Evolutionary conservation across 106 monocot species (phyloP).

Genomic region (Dendrobium officinale): DNA sequence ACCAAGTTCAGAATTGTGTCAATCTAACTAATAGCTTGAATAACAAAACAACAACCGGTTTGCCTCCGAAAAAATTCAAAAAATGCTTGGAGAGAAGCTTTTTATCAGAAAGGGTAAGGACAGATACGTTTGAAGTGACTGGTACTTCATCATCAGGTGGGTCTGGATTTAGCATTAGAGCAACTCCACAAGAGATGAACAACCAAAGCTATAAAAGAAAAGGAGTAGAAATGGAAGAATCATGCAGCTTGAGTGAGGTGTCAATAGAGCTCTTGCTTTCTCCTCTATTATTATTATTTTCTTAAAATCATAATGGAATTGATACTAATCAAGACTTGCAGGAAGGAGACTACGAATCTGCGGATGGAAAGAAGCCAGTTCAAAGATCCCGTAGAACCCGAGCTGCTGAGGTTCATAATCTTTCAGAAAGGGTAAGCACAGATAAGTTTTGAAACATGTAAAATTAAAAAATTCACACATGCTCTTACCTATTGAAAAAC

Average conservation of each 20-base stretch:
- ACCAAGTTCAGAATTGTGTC: not conserved
- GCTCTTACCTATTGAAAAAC: conserved; percentile 1
- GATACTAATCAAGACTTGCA: not conserved
- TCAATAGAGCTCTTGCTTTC: not conserved
- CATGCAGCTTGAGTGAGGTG: conserved; percentile 9
- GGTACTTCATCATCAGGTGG: conserved; percentile 7
- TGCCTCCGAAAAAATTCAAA: not conserved
- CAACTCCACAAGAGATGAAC: not conserved
- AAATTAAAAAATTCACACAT: not conserved
- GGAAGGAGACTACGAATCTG: conserved; percentile 4
- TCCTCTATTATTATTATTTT: not conserved
- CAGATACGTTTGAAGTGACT: not conserved
- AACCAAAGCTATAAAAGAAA: conserved; percentile 5
- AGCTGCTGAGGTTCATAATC: conserved; percentile 47
- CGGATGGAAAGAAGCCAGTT: conserved; percentile 3
- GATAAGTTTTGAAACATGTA: not conserved
- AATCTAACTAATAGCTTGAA: not conserved
- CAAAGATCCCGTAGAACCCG: conserved; percentile 16
- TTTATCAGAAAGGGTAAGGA: not conserved
- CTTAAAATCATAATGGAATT: not conserved
- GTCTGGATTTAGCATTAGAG: conserved; percentile 3
- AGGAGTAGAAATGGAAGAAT: conserved; percentile 5
- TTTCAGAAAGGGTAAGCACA: conserved; percentile 40
- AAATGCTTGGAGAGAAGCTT: not conserved
- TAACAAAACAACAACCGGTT: not conserved